Evolutionary conservation across 2,329 filamentous ascomycete genomes (phyloP).

Genomic region (Trichoderma sp.): DNA sequence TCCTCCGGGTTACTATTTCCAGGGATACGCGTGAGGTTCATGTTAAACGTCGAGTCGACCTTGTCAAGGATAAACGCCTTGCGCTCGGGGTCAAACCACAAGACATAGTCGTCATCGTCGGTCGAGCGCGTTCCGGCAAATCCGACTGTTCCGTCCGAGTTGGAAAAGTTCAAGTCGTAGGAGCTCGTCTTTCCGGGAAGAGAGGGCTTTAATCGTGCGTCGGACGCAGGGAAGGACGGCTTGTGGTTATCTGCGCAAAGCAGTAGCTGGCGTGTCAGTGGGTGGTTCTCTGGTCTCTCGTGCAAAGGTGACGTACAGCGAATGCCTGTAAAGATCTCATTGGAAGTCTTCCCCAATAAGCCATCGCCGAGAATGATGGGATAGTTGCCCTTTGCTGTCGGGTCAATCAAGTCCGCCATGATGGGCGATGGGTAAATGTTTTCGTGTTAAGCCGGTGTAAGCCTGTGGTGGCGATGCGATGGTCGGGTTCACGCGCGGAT

Average conservation of each 20-base stretch:
- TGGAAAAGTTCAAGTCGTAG: constrained; percentile 55
- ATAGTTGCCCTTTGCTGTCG: constrained; percentile 59
- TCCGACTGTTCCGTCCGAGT: constrained; percentile 55
- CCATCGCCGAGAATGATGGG: constrained; percentile 63
- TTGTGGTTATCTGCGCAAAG: constrained; percentile 58
- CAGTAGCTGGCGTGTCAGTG: constrained; percentile 12
- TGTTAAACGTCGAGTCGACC: constrained; percentile 77
- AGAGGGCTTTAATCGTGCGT: constrained; percentile 52
- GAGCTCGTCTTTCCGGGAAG: constrained; percentile 47
- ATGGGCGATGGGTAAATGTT: neutral
- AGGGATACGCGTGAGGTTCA: constrained; percentile 75
- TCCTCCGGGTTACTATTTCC: constrained; percentile 60
- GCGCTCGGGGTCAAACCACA: constrained; percentile 72
- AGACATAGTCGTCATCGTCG: constrained; percentile 57
- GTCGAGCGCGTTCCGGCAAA: constrained; percentile 59
- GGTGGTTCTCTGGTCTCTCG: neutral
- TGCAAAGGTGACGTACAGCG: constrained; percentile 44
- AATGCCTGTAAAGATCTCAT: constrained; percentile 59
- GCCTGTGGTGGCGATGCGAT: neutral
- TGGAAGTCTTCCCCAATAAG: constrained; percentile 53
- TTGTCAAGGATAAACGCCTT: constrained; percentile 80
- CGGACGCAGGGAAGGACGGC: constrained; percentile 49
- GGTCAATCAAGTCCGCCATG: constrained; percentile 49
- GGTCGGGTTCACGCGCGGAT: neutral
- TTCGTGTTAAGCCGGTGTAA: neutral